Percentiles rank a stretch among this genome's conserved stretches.
Conservation (phyloP, 2,329 filamentous ascomycete genomes). For the Monosporascus sp. region DNA sequence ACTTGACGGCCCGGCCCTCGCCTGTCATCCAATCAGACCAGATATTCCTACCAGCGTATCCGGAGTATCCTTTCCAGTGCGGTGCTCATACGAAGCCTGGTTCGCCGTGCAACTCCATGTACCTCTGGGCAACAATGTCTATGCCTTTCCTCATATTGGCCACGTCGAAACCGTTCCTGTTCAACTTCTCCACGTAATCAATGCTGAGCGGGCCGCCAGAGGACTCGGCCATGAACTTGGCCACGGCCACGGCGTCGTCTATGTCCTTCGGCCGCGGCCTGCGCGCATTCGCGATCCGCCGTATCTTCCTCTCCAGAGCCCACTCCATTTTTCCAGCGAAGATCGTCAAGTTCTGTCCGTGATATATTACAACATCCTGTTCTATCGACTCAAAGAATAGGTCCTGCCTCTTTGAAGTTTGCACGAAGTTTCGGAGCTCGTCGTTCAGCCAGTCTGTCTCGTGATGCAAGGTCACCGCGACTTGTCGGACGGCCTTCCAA, state of each 20-base stretch:
- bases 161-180: constrained; percentile 4
- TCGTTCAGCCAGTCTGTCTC: constrained; percentile 19
- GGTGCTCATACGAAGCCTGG: background rate
- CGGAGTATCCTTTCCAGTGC: background rate
- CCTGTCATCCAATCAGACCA: too few species aligned
- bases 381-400: constrained; percentile 20
- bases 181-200: constrained; percentile 1
- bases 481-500: constrained; percentile 5
- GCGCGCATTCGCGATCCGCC: constrained; percentile 13
- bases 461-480: constrained; percentile 4
- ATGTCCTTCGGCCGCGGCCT: constrained; percentile 5
- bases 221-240: background rate
- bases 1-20: background rate
- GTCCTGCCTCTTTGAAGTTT: constrained; percentile 6
- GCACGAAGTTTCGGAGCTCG: constrained; percentile 16
- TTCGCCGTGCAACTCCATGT: constrained; percentile 1
- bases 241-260: constrained; percentile 5
- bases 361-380: constrained; percentile 16
- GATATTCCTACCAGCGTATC: background rate
- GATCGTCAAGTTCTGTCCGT: constrained; percentile 16
- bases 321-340: constrained; percentile 20
- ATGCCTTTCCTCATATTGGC: constrained; percentile 3
- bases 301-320: constrained; percentile 21
- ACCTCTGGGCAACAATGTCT: constrained; percentile 1
- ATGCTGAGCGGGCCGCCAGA: constrained; percentile 1